Percentiles rank a stretch among this genome's conserved stretches.
These are phyloP conservation scores for Plasmodium cynomolgi DNA, from an alignment of 169 alveolate species.

Conservation along the genomic window DNA sequence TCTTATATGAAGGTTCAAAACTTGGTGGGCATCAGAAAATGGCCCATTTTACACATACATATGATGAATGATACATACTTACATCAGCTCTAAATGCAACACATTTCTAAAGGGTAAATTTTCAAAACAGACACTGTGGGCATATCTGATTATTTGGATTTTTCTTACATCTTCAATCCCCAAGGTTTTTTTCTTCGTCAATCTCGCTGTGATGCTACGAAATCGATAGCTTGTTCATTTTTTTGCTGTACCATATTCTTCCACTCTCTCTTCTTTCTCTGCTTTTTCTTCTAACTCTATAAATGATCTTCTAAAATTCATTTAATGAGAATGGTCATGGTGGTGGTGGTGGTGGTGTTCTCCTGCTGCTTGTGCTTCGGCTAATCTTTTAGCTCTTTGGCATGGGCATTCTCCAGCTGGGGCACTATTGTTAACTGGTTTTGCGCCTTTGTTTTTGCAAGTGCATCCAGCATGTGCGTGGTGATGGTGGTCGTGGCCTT, in stretches of 20 bases:
- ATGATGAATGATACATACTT: neutral
- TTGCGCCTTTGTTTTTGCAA: neutral
- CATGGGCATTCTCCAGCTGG: constrained; percentile 2
- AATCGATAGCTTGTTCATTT: neutral
- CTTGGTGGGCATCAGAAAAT: neutral
- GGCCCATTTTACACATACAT: neutral
- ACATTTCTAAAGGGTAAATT: neutral
- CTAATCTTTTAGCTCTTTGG: neutral
- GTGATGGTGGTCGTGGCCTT: neutral
- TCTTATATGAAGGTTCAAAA: neutral
- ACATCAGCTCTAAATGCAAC: neutral
- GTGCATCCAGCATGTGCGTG: neutral
- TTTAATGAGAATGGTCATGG: neutral
- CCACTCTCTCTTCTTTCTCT: neutral
- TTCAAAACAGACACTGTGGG: neutral
- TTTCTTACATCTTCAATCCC: neutral
- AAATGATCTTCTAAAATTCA: neutral
- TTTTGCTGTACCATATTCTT: neutral
- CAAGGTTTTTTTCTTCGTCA: neutral
- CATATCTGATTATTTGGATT: neutral
- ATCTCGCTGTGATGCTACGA: neutral
- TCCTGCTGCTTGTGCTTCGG: neutral
- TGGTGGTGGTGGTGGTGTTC: no score
- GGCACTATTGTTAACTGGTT: neutral
- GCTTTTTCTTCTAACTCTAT: neutral